Base-by-base conservation (phyloP, 495 filamentous ascomycete species). In the Xylaria palmicola region DNA sequence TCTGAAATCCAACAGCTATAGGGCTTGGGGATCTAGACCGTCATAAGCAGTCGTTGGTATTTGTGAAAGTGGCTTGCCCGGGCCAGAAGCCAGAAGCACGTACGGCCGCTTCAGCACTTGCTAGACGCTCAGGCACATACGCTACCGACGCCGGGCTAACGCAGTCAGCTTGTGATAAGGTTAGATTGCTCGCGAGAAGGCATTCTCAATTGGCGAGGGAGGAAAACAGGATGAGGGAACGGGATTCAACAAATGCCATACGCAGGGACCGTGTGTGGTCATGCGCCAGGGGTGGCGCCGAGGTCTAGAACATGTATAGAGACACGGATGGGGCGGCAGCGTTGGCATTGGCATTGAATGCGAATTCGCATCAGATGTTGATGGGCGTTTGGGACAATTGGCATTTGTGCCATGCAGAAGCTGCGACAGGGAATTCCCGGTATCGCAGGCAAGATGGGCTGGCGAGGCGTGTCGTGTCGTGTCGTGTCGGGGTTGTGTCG, bases 171-270 rank as follows among this genome's bases (percentile, higher is more conserved):
- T 40, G 36, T 29, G 30, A 48, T 30, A 20, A 40, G 22, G 41
- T n/a, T 9, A 22, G 12, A 20, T 43, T 9, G 34, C 44, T 50
- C n/a, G 36, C 50, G 3, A 50, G n/a, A 36, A 26, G 56, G 56
- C n/a, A 30, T 50, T 50, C 45, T 41, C 45, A 39, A 32, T 50
- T 29, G 56, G 45, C 56, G 13, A 15, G 39, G 37, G 13, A 32
- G 34, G 13, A 44, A 44, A 27, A 36, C 12, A 15, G 24, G 24
- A 51, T 51, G 13, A 40, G 34, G 26, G 24, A 12, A 60, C 52
- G 57, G 57, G 36, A 60, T 29, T 52, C 36, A 36, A 32, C 41
- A 43, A 61, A 61, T 53, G 41, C 59, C 59, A 55, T 61, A 29
- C 7, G 56, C 27, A 43, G 47, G 34, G 12, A 15, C 30, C 17